A percentile compares a stretch with the other conserved stretches of the same genome.
Evolutionary conservation across 2,329 filamentous ascomycete genomes (phyloP).

Genomic region (Rutstroemia sp.): DNA sequence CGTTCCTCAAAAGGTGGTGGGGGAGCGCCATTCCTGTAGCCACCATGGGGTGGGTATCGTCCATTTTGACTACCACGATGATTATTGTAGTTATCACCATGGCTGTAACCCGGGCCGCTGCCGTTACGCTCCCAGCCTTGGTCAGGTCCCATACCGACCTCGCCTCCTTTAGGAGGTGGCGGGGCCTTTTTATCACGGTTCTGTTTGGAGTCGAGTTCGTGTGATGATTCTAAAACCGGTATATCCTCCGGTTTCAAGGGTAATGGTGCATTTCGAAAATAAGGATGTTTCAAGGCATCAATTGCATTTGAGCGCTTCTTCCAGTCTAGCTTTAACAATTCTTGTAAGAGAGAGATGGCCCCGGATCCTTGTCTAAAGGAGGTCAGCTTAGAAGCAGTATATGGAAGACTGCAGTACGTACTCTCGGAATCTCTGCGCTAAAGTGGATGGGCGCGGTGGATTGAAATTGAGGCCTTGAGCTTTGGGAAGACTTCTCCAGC

Average conservation of each 20-base stretch:
- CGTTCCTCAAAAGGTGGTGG: slow-evolving; percentile 24
- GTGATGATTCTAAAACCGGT: slow-evolving; percentile 88
- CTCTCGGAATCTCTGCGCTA: slow-evolving; percentile 70
- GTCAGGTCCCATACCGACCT: slow-evolving; percentile 65
- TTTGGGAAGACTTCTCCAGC: slow-evolving; percentile 76
- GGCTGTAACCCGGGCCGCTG: slow-evolving; percentile 20
- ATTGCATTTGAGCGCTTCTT: slow-evolving; percentile 82
- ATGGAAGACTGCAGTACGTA: slow-evolving; percentile 31
- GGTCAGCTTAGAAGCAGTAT: slow-evolving; percentile 14
- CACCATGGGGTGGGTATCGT: slow-evolving; percentile 11
- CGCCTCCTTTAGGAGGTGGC: slow-evolving; percentile 85
- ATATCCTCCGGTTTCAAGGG: slow-evolving; percentile 80
- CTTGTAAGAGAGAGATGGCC: slow-evolving; percentile 71
- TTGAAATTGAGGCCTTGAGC: slow-evolving; percentile 63
- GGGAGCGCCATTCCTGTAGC: slow-evolving; percentile 24
- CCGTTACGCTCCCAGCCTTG: slow-evolving; percentile 27
- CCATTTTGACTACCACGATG: slow-evolving; percentile 14
- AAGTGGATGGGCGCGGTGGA: slow-evolving; percentile 52
- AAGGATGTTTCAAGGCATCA: slow-evolving; percentile 86
- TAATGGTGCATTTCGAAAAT: slow-evolving; percentile 73
- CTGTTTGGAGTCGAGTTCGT: slow-evolving; percentile 91
- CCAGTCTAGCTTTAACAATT: slow-evolving; percentile 86
- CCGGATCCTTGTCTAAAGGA: slow-evolving; percentile 51
- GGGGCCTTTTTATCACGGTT: slow-evolving; percentile 78
- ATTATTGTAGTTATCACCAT: slow-evolving; percentile 21